Conservation (phyloP, 1,284 basidiomycete genomes). For the Coniferiporia sulphurascens region DNA sequence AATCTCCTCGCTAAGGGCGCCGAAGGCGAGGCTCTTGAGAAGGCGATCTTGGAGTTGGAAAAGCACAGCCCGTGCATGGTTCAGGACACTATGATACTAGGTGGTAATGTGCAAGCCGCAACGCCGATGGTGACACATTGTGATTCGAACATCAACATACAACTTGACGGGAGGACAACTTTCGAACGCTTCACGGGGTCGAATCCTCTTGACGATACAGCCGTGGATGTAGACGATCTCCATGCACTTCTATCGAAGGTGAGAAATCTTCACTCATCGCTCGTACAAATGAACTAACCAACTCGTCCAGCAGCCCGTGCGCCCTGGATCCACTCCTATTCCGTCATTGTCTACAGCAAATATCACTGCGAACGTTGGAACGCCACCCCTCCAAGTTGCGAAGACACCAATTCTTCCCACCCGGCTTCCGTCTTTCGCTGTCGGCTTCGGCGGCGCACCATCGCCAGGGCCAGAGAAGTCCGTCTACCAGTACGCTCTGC, state of each 20-base stretch:
- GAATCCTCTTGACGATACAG: not conserved
- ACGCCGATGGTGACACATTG: not conserved
- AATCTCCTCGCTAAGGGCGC: slow-evolving; percentile 2
- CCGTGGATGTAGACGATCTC: not conserved
- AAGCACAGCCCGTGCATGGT: not conserved
- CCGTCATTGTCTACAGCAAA: no score
- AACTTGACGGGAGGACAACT: not conserved
- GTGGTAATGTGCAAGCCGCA: not conserved
- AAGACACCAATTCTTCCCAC: not conserved
- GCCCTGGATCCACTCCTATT: no score
- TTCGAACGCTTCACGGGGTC: not conserved
- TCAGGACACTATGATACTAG: not conserved
- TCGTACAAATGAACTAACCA: not conserved
- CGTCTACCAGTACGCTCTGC: not conserved
- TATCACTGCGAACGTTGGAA: not conserved
- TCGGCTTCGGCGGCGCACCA: not conserved
- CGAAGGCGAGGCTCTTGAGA: slow-evolving; percentile 6
- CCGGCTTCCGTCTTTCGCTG: not conserved
- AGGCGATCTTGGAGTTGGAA: not conserved
- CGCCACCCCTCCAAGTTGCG: not conserved
- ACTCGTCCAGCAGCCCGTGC: not conserved
- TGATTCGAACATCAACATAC: not conserved
- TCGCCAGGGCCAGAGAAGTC: not conserved
- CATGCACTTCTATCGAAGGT: not conserved
- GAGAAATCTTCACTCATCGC: not conserved